These are phyloP conservation scores for Tricladium varicosporioides DNA, from an alignment of 2,329 filamentous ascomycete species.

Conservation along the genomic window DNA sequence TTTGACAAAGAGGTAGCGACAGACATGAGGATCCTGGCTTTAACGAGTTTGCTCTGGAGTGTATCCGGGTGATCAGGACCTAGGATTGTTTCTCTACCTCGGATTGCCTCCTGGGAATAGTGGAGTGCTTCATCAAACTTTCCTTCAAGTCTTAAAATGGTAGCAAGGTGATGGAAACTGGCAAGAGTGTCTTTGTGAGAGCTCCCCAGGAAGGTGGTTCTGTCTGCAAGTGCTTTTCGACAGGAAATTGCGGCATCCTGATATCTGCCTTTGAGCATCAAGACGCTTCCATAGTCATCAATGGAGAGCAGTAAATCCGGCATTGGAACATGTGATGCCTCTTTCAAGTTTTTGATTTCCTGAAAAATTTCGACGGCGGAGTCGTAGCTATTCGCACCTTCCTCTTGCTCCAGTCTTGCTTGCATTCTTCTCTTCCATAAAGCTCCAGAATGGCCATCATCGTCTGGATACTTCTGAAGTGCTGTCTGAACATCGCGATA, in stretches of 20 bases:
- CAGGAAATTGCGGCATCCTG: conserved; percentile 20
- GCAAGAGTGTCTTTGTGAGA: conserved; percentile 24
- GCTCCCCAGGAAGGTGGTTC: conserved; percentile 18
- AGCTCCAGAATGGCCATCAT: conserved; percentile 10
- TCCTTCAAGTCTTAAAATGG: conserved; percentile 21
- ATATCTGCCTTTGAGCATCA: conserved; percentile 24
- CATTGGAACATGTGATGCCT: conserved; percentile 10
- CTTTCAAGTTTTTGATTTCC: conserved; percentile 13
- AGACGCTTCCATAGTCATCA: conserved; percentile 17
- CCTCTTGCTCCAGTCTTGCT: conserved; percentile 22
- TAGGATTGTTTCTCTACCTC: conserved; percentile 21
- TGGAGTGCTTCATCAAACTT: conserved; percentile 23
- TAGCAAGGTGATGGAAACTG: conserved; percentile 24
- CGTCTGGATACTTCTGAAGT: conserved; percentile 18
- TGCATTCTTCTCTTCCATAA: conserved; percentile 29
- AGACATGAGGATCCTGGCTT: conserved; percentile 20
- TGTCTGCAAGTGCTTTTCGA: conserved; percentile 22
- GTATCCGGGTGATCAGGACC: conserved; percentile 26
- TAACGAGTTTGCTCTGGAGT: conserved; percentile 22
- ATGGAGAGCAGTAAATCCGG: conserved; percentile 12
- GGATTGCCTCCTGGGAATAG: conserved; percentile 22
- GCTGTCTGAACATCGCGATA: conserved; percentile 24
- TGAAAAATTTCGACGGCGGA: conserved; percentile 17
- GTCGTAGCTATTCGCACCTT: conserved; percentile 24
- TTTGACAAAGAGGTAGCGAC: conserved; percentile 21